These are phyloP conservation scores for Albizia julibrissin DNA, from an alignment of 306 rosid genomes.

Conservation along the genomic window DNA sequence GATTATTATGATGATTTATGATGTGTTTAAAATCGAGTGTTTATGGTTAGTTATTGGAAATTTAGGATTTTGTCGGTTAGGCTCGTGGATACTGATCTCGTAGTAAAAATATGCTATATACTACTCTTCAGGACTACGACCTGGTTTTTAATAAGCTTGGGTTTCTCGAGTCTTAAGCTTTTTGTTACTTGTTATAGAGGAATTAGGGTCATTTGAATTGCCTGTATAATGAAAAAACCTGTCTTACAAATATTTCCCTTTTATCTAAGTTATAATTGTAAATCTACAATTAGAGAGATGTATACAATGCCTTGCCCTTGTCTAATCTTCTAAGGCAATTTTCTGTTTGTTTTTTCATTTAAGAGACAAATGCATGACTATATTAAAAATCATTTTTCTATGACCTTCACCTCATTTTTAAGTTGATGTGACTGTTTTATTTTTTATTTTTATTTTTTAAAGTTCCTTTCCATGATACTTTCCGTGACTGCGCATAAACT, in stretches of 20 bases:
- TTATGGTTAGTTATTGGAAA: not conserved
- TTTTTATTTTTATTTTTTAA: not conserved
- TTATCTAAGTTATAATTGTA: not conserved
- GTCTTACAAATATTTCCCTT: not conserved
- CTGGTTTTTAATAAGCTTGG: not conserved
- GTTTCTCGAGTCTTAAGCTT: not conserved
- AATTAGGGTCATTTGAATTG: not conserved
- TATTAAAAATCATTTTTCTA: not conserved
- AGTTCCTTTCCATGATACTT: slow-evolving; percentile 7
- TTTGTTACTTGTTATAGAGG: not conserved
- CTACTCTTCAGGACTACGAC: not conserved
- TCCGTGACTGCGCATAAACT: slow-evolving; percentile 22
- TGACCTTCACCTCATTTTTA: slow-evolving; percentile 24
- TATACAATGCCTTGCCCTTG: not conserved
- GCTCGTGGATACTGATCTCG: not conserved
- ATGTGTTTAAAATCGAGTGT: not conserved
- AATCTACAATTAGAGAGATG: slow-evolving; percentile 18
- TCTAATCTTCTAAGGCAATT: not conserved
- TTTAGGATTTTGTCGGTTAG: not conserved
- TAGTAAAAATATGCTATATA: not conserved
- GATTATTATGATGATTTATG: not conserved
- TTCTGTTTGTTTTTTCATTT: slow-evolving; percentile 12
- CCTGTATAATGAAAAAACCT: not conserved
- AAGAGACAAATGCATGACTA: slow-evolving; percentile 7
- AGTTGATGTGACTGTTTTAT: not conserved